Base-by-base conservation (phyloP, 1,139 yeast species). In the Zygoascus hellenicus region DNA sequence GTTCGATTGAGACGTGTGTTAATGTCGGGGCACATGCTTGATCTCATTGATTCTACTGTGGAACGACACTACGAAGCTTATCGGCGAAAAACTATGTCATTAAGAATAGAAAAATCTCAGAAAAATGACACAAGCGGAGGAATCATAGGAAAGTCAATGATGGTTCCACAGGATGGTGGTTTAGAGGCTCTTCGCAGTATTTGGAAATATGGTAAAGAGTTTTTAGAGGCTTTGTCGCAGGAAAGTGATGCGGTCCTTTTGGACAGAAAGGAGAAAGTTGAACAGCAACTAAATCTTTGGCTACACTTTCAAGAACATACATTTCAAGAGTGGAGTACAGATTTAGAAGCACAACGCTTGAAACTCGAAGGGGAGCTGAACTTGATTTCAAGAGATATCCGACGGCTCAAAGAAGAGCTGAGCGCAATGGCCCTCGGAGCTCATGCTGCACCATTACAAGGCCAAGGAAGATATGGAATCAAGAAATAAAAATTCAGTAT, bases 61-160 rank as follows among this genome's bases (percentile, higher is more conserved):
- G 95, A 86, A 62, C 63, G 80, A 51, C 96, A 87, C 67, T 89
- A 82, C 62, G 94, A 85, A 66, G 76, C 83, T 22, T 88, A 80
- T 66, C 82, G 96, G 69, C 71, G 81, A 41, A 63, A 78, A 54
- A 83, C 85, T 69, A 75, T 89, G 70, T 69, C 73, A 52, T 81
- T 80, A 57, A 80, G 86, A 73, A 72, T 81, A 49, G 85, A 81
- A 55, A 71, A 82, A 49, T 76, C 81, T 22, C 58, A 67, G 3
- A 13, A 22, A 6, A 53, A 48, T 13, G 51, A 50, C 13, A 48
- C 38, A 7, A 33, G 5, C 9, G 36, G 19, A 31, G 22, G 16
- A 37, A 13, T 9, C 11, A 15, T n/a, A 14, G 35, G 36, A 37
- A 17, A 38, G 14, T 22, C 19, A 5, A 3, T 15, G 16, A 35